These are phyloP conservation scores for Silene conica DNA, from an alignment of 148 eudicot genomes.

Conservation along the genomic window DNA sequence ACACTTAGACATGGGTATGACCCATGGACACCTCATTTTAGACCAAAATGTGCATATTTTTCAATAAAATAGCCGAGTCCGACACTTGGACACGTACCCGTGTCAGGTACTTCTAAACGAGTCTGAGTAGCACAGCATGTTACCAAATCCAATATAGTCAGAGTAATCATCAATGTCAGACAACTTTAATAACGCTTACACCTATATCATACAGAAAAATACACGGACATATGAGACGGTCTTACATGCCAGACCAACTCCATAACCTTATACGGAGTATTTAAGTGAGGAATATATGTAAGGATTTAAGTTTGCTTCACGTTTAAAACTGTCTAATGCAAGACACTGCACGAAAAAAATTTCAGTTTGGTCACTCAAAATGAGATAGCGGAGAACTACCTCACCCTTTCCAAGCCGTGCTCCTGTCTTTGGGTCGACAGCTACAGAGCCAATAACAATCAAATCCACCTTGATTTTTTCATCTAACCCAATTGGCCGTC, in stretches of 20 bases:
- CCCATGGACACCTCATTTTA: no score
- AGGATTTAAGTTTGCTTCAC: not conserved
- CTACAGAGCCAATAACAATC: slow-evolving; percentile 89
- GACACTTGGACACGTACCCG: no score
- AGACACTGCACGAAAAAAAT: not conserved
- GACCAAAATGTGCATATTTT: no score
- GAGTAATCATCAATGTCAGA: slow-evolving; percentile 7
- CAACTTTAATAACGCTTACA: not conserved
- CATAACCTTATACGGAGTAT: not conserved
- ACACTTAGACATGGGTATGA: no score
- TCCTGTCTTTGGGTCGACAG: slow-evolving; percentile 86
- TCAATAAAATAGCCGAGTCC: no score
- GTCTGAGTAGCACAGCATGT: no score
- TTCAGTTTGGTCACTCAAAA: not conserved
- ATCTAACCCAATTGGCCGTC: slow-evolving; percentile 79
- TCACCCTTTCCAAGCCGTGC: slow-evolving; percentile 99
- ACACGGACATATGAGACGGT: not conserved
- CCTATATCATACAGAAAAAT: not conserved
- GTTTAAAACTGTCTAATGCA: not conserved
- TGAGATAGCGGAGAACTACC: slow-evolving; percentile 37
- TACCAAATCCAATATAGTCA: not conserved
- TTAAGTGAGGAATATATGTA: not conserved
- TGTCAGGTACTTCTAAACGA: no score
- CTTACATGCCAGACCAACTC: not conserved
- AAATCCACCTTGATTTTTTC: slow-evolving; percentile 88